phyloP scores from a whole-genome alignment of 2,329 filamentous ascomycete genomes.

The Talaromyces albobiverticillius region DNA sequence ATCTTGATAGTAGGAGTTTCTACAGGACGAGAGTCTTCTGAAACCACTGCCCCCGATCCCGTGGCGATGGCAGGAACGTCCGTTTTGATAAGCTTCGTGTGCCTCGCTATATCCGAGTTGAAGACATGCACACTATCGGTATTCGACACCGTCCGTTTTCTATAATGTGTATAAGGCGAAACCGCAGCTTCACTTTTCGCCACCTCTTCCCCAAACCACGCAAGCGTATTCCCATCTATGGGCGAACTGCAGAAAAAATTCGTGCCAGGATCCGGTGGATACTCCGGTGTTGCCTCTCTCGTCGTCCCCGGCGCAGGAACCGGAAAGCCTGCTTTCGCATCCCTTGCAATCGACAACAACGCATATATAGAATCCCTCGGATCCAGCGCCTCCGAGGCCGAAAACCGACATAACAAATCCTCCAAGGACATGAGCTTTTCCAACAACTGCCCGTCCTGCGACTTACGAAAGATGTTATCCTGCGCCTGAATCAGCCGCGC shows the following conservation, averaged over 20 bases:
- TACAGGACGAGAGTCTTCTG: neutral
- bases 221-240: neutral
- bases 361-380: conserved; percentile 19
- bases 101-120: neutral
- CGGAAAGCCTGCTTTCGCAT: conserved; percentile 8
- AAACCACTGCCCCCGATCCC: neutral
- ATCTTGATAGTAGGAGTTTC: neutral
- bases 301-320: neutral
- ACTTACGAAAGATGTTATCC: conserved; percentile 23
- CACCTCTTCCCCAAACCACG: neutral
- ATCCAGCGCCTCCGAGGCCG: conserved; percentile 16
- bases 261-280: too few relatives aligned
- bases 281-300: too few relatives aligned
- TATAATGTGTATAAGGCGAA: neutral
- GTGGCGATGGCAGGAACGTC: neutral
- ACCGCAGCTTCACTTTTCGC: neutral
- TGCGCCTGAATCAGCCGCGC: conserved; percentile 19
- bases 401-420: conserved; percentile 19
- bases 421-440: conserved; percentile 23
- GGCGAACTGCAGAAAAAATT: too few relatives aligned
- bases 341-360: conserved; percentile 16
- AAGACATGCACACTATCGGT: neutral
- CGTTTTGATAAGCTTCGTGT: neutral
- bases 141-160: conserved; percentile 3
- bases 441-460: conserved; percentile 17